Conservation (phyloP, 2,329 filamentous ascomycete species). For the Didymellaceae sp. region DNA sequence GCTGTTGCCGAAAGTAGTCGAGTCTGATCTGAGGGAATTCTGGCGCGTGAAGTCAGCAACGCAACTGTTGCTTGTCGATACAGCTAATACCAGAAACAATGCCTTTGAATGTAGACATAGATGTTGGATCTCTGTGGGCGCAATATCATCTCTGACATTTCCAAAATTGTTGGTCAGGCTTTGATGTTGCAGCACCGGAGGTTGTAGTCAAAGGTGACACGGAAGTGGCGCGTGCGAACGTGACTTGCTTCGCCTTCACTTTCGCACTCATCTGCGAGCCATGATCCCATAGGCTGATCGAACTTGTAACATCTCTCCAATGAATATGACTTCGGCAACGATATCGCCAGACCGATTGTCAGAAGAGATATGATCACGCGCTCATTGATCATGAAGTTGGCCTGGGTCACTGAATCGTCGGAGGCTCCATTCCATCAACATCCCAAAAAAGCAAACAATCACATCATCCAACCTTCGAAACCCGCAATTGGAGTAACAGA, state of each 20-base stretch:
- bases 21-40: conserved; percentile 85
- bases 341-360: too few species aligned
- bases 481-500: not conserved
- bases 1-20: conserved; percentile 76
- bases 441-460: not conserved
- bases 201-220: not conserved
- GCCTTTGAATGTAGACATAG: conserved; percentile 48
- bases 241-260: conserved; percentile 1
- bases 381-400: too few species aligned
- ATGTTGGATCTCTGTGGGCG: not conserved
- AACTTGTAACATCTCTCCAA: too few species aligned
- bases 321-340: too few species aligned
- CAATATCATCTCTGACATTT: conserved; percentile 3
- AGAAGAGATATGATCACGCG: too few species aligned
- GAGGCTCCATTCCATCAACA: not conserved
- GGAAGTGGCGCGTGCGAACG: conserved; percentile 10
- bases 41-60: conserved; percentile 17
- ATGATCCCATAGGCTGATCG: too few species aligned
- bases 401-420: too few species aligned
- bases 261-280: not conserved
- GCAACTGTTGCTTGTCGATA: not conserved
- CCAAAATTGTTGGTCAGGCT: not conserved
- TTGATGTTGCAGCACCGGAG: not conserved
- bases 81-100: conserved; percentile 32
- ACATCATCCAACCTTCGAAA: not conserved